Base-by-base conservation (phyloP, 2,329 filamentous ascomycete species). In the Trichoderma atrobrunneum region DNA sequence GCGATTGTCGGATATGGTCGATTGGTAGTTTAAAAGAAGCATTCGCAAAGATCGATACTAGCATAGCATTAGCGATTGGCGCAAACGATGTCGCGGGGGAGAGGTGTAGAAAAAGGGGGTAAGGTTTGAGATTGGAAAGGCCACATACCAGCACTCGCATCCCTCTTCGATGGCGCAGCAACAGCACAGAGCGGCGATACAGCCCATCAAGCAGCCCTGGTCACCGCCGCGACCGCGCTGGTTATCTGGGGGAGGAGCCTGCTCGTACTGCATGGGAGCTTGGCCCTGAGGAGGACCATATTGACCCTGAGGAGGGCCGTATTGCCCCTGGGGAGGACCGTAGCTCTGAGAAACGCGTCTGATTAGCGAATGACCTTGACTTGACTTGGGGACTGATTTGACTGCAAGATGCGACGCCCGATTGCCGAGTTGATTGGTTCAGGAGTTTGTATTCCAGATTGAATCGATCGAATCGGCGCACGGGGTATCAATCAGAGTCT, bases 131-230 rank as follows among this genome's bases (percentile, higher is more conserved):
- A 39, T 54, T 3, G 7, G 6, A 11, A 11, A 26, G 5, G 24
- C 6, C 7, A 80, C 81, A 79, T 81, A 82, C 83, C 85, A 87
- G 75, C 83, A 84, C 76, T 87, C 85, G 78, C 85, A 87, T 34
- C 81, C 82, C 74, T 86, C 85, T 71, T 87, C 85, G 57, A 82
- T 80, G 69, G 84, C 82, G 74, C 84, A 87, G 78, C 85, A 87
- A 78, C 84, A 86, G 80, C 85, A 87, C 69, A 87, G 76, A 18
- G 82, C 80, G 10, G 85, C 85, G 61, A 87, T 78, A 80, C 85
- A 87, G 71, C 81, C 84, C 57, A 82, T 80, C 67, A 87, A 76
- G 75, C 85, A 87, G 75, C 81, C 82, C 72, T 82, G 81, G 67
- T 81, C 79, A 71, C 81, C 81, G 64, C 81, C 78, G 73, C 76